phyloP scores from a whole-genome alignment of 768 basidiomycete genomes.

The Boletus sp. region DNA sequence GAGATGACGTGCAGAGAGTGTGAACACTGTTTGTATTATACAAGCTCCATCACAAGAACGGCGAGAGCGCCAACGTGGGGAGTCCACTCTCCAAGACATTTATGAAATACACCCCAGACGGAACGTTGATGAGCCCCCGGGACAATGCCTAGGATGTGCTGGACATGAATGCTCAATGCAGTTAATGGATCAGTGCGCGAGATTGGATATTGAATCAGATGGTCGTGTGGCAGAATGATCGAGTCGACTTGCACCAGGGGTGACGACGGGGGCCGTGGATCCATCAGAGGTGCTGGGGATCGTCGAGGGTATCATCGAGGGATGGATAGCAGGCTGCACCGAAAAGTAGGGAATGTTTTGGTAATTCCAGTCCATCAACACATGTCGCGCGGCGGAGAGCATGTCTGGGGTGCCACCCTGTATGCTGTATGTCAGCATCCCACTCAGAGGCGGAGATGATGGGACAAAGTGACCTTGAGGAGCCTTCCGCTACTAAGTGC shows the following conservation, averaged over 20 bases:
- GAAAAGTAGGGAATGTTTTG: slow-evolving; percentile 94
- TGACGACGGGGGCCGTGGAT: slow-evolving; percentile 35
- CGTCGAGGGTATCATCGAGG: slow-evolving; percentile 64
- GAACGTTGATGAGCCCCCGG: slow-evolving; percentile 46
- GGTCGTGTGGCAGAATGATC: no score
- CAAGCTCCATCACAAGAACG: slow-evolving; percentile 96
- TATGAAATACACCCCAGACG: slow-evolving; percentile 83
- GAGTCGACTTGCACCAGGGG: slow-evolving; percentile 74
- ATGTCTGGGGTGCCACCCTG: slow-evolving; percentile 92
- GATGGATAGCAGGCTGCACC: slow-evolving; percentile 72
- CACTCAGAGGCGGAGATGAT: background rate
- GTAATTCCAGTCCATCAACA: slow-evolving; percentile 92
- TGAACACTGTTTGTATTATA: slow-evolving; percentile 61
- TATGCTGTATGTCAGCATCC: background rate
- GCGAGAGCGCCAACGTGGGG: slow-evolving; percentile 93
- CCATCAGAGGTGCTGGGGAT: slow-evolving; percentile 35
- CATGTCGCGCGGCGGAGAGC: slow-evolving; percentile 73
- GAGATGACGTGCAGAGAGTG: slow-evolving; percentile 44
- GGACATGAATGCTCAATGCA: slow-evolving; percentile 46
- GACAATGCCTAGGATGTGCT: slow-evolving; percentile 81
- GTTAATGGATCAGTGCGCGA: slow-evolving; percentile 94
- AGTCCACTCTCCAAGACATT: slow-evolving; percentile 83
- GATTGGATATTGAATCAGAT: slow-evolving; percentile 92
- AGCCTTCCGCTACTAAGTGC: slow-evolving; percentile 81
- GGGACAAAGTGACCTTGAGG: slow-evolving; percentile 56